Conservation (phyloP, 2,329 filamentous ascomycete species). For the Atkinsonella texensis region DNA sequence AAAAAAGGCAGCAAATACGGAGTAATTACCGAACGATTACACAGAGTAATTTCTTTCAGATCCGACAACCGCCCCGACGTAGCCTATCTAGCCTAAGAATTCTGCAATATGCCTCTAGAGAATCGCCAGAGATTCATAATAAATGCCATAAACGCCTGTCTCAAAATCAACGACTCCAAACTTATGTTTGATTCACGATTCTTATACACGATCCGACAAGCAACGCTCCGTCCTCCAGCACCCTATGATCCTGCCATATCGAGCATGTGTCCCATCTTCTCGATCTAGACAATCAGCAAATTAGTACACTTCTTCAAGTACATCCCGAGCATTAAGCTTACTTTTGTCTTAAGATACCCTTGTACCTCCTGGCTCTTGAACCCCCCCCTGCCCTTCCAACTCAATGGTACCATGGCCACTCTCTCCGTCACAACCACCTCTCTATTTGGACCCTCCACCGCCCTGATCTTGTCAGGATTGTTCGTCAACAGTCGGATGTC, state of each 20-base stretch:
- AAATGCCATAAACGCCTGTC: neutral
- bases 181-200: neutral
- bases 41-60: neutral
- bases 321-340: slow-evolving; percentile 27
- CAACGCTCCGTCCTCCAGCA: neutral
- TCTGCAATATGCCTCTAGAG: neutral
- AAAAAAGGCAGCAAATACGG: no score
- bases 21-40: neutral
- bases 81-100: neutral
- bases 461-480: slow-evolving; percentile 92
- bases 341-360: slow-evolving; percentile 91
- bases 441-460: slow-evolving; percentile 80
- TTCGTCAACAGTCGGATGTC: slow-evolving; percentile 84
- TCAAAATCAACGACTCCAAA: neutral
- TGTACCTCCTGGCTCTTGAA: slow-evolving; percentile 83
- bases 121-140: neutral
- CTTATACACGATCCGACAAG: neutral
- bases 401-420: slow-evolving; percentile 89
- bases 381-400: slow-evolving; percentile 78
- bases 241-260: slow-evolving; percentile 32
- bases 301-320: slow-evolving; percentile 10
- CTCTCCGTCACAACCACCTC: slow-evolving; percentile 82
- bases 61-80: neutral
- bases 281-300: slow-evolving; percentile 42
- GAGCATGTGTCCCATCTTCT: slow-evolving; percentile 78